Percentiles rank a stretch among this genome's conserved stretches.
Conservation (phyloP, 495 filamentous ascomycete genomes). For the Podospora anserina region DNA sequence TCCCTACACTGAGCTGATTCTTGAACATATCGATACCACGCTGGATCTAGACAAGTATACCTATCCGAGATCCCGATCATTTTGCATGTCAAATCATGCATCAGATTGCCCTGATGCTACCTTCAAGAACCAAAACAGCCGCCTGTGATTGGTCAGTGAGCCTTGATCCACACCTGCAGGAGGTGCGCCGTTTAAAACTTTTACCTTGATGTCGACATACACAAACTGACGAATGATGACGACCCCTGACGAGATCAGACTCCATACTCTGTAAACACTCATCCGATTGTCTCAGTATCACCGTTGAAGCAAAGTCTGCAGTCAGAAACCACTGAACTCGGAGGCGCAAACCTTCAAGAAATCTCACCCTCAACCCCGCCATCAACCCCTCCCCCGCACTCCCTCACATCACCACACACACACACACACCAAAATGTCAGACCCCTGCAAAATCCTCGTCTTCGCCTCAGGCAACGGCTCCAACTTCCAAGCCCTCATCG, state of each 20-base stretch:
- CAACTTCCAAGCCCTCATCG: constrained; percentile 89
- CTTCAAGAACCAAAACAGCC: neutral
- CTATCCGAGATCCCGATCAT: neutral
- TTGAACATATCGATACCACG: no score
- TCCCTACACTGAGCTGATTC: no score
- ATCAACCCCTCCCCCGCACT: neutral
- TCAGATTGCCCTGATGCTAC: neutral
- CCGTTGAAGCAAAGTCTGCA: neutral
- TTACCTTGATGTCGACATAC: neutral
- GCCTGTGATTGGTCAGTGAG: neutral
- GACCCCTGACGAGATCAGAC: neutral
- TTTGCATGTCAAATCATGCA: neutral
- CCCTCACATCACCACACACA: neutral
- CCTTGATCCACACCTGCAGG: neutral
- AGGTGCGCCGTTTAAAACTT: constrained; percentile 2
- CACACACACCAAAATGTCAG: constrained; percentile 19
- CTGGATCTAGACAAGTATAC: no score
- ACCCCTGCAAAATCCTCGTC: constrained; percentile 39
- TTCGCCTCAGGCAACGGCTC: constrained; percentile 69
- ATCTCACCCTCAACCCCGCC: neutral
- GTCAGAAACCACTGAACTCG: neutral
- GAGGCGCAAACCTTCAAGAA: neutral
- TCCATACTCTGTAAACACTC: neutral
- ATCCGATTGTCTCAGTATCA: neutral
- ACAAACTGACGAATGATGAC: constrained; percentile 3